Evolutionary conservation across 164 flowering plant species (phyloP).

Genomic region (Liriodendron chinense): DNA sequence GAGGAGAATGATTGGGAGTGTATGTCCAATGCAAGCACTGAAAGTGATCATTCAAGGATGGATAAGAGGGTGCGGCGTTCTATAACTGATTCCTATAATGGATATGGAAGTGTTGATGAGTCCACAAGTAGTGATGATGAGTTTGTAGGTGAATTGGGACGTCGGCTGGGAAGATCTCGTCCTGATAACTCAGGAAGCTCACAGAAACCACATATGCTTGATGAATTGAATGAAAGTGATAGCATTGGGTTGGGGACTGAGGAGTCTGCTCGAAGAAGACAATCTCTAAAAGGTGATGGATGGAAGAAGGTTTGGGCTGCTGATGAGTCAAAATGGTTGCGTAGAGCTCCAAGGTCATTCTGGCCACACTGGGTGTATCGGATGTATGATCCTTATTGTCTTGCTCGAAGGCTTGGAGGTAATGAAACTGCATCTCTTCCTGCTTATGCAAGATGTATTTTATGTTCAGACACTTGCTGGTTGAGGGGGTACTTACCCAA

Average conservation of each 20-base stretch:
- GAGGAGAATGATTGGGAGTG: slow-evolving; percentile 49
- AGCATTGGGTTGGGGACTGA: background rate
- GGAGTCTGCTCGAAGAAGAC: slow-evolving; percentile 18
- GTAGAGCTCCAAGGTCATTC: slow-evolving; percentile 56
- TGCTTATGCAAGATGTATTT: no score
- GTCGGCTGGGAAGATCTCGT: slow-evolving; percentile 22
- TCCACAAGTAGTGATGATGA: slow-evolving; percentile 61
- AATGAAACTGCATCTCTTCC: slow-evolving; percentile 14
- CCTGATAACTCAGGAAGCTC: slow-evolving; percentile 23
- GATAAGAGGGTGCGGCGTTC: slow-evolving; percentile 58
- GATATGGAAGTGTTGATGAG: slow-evolving; percentile 44
- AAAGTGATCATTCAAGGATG: slow-evolving; percentile 55
- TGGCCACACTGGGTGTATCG: slow-evolving; percentile 91
- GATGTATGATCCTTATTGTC: slow-evolving; percentile 85
- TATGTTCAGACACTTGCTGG: no score
- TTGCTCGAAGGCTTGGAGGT: slow-evolving; percentile 86
- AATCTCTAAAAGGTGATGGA: slow-evolving; percentile 19
- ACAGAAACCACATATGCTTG: slow-evolving; percentile 10
- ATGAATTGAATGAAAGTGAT: slow-evolving; percentile 18
- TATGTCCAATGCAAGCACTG: slow-evolving; percentile 66
- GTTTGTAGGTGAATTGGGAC: slow-evolving; percentile 26
- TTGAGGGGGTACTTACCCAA: no score
- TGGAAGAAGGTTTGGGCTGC: slow-evolving; percentile 20
- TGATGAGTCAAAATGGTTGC: slow-evolving; percentile 23
- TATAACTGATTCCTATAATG: slow-evolving; percentile 39